Conservation (phyloP, 2,329 filamentous ascomycete species). For the Ophiognomonia clavigignenti-juglandacearum region DNA sequence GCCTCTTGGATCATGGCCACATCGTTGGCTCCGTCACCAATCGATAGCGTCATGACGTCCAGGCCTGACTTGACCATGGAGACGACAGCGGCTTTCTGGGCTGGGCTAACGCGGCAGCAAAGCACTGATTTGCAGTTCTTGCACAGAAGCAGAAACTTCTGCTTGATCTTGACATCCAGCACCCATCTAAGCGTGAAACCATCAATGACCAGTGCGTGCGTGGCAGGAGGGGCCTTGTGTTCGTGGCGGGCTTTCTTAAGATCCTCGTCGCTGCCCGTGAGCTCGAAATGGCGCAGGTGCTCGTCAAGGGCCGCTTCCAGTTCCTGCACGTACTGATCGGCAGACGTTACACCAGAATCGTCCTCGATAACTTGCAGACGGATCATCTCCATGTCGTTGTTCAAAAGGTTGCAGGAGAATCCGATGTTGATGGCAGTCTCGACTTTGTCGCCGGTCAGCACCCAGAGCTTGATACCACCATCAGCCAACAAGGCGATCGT, state of each 20-base stretch:
- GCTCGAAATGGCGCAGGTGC: constrained; percentile 65
- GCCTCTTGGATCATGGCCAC: constrained; percentile 98
- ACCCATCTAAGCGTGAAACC: constrained; percentile 89
- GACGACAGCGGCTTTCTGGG: constrained; percentile 96
- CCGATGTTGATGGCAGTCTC: constrained; percentile 99
- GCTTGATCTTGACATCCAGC: constrained; percentile 74
- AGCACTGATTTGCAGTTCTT: constrained; percentile 96
- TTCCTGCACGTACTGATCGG: constrained; percentile 47
- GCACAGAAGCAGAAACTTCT: constrained; percentile 91
- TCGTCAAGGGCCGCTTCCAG: constrained; percentile 71
- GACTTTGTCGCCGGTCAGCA: constrained; percentile 96
- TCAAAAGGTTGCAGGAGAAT: constrained; percentile 95
- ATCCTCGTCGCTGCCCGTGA: constrained; percentile 83
- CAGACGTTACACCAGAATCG: constrained; percentile 42
- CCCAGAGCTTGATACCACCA: constrained; percentile 98
- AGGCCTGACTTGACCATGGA: constrained; percentile 91
- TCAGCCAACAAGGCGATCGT: constrained; percentile 86
- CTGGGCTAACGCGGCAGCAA: constrained; percentile 94
- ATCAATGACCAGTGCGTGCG: constrained; percentile 91
- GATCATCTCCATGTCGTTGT: constrained; percentile 97
- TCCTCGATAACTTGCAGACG: constrained; percentile 82
- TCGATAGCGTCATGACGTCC: constrained; percentile 91
- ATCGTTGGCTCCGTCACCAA: constrained; percentile 92
- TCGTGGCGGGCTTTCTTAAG: constrained; percentile 72
- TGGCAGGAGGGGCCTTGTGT: constrained; percentile 80